Percentiles rank a stretch among this genome's conserved stretches.
Evolutionary conservation across 768 basidiomycete species (phyloP).

Genomic region (Harrya chromipes): DNA sequence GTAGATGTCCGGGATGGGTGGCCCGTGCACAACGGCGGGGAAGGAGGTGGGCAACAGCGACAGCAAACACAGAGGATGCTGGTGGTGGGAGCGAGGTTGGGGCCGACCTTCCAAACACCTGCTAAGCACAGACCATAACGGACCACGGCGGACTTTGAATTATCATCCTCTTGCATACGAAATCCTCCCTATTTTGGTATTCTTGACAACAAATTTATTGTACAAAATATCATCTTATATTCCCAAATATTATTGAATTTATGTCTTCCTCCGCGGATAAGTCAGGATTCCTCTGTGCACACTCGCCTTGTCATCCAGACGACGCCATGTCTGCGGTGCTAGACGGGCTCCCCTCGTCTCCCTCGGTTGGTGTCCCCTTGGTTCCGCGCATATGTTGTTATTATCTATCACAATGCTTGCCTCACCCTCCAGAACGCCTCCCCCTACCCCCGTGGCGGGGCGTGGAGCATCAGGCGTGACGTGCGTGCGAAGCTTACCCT

Average conservation of each 20-base stretch:
- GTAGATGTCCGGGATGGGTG: constrained; percentile 27
- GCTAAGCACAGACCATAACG: constrained; percentile 38
- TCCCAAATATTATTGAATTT: neutral
- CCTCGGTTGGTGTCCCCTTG: neutral
- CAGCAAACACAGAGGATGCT: constrained; percentile 39
- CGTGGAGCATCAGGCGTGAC: constrained; percentile 22
- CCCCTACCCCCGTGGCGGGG: constrained; percentile 10
- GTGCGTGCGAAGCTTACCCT: constrained; percentile 26
- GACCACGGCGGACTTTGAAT: constrained; percentile 35
- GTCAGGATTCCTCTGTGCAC: neutral
- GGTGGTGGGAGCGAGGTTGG: constrained; percentile 60
- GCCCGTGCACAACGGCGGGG: constrained; percentile 48
- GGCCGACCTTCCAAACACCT: constrained; percentile 41
- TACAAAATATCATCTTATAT: constrained; percentile 14
- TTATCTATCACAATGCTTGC: neutral
- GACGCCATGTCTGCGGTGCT: no score
- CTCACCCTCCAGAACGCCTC: constrained; percentile 11
- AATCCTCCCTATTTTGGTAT: constrained; percentile 12
- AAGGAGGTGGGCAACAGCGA: constrained; percentile 32
- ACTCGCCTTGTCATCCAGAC: no score
- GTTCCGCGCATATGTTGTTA: constrained; percentile 1
- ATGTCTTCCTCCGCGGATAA: constrained; percentile 7
- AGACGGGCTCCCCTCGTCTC: no score
- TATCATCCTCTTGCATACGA: constrained; percentile 17
- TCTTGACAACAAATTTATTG: constrained; percentile 13